A percentile compares a stretch with the other conserved stretches of the same genome.
Conservation (phyloP, 2,329 filamentous ascomycete genomes). For the Geosmithia putterillii region DNA sequence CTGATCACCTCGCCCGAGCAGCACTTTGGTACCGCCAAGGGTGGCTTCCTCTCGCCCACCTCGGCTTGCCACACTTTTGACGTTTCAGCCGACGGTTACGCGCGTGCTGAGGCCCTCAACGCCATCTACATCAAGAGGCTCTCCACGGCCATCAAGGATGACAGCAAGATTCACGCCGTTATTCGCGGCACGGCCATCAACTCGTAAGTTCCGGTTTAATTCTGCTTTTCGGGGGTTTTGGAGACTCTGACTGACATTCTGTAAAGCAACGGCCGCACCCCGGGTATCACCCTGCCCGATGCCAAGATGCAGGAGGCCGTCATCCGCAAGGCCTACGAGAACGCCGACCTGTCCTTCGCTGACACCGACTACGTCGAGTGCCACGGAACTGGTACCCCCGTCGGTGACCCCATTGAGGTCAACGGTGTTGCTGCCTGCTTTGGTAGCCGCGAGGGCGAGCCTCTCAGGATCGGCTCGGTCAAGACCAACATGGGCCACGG, state of each 20-base stretch:
- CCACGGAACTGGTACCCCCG: conserved; percentile 16
- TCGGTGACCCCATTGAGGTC: conserved; percentile 15
- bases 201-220: conserved; percentile 22
- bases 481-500: conserved; percentile 15
- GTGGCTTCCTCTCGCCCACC: conserved; percentile 15
- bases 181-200: conserved; percentile 35
- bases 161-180: conserved; percentile 36
- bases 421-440: conserved; percentile 20
- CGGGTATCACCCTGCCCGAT: conserved; percentile 40
- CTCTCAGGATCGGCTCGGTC: conserved; percentile 27
- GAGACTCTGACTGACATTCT: not conserved
- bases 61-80: conserved; percentile 34
- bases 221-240: not conserved
- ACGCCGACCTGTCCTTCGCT: conserved; percentile 9
- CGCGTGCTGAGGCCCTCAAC: conserved; percentile 1
- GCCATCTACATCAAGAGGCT: conserved; percentile 1
- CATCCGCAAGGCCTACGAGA: conserved; percentile 12
- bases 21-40: conserved; percentile 10
- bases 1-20: conserved; percentile 13
- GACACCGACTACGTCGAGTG: conserved; percentile 16
- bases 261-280: conserved; percentile 29
- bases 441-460: conserved; percentile 8
- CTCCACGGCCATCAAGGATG: conserved; percentile 16
- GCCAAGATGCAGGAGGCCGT: conserved; percentile 25
- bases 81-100: conserved; percentile 24